phyloP scores from a whole-genome alignment of 2,329 filamentous ascomycete species.

The Nemania sp. region DNA sequence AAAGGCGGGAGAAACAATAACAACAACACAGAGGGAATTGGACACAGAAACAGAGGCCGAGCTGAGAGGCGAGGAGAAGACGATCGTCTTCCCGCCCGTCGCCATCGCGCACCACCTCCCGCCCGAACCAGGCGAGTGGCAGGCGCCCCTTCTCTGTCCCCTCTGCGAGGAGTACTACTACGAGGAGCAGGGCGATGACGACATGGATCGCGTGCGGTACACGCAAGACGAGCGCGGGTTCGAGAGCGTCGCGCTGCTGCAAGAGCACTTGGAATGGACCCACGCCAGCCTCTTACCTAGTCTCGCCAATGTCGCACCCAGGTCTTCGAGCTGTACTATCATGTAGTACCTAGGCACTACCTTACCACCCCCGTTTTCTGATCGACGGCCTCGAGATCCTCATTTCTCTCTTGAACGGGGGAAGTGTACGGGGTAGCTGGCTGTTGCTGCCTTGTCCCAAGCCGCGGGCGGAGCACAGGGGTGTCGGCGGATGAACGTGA shows the following conservation, averaged over 20 bases:
- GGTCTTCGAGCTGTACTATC: slow-evolving; percentile 48
- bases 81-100: slow-evolving; percentile 59
- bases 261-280: slow-evolving; percentile 62
- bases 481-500: too few species aligned
- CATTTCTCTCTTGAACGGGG: too few species aligned
- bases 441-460: not conserved
- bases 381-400: too few species aligned
- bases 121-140: slow-evolving; percentile 56
- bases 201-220: slow-evolving; percentile 55
- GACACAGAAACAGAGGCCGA: slow-evolving; percentile 18
- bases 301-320: slow-evolving; percentile 39
- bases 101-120: slow-evolving; percentile 62
- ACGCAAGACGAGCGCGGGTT: slow-evolving; percentile 55
- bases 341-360: too few species aligned
- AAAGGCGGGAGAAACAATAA: not conserved
- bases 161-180: slow-evolving; percentile 60
- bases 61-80: slow-evolving; percentile 51
- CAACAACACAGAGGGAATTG: not conserved
- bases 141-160: slow-evolving; percentile 56
- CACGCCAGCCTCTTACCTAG: slow-evolving; percentile 47
- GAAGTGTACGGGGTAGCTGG: too few species aligned
- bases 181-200: slow-evolving; percentile 54
- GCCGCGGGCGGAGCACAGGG: not conserved
- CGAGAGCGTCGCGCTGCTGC: slow-evolving; percentile 53
- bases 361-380: too few species aligned